A percentile compares a stretch with the other conserved stretches of the same genome.
Conservation (phyloP, 2,329 filamentous ascomycete species). For the Trichoderma citrinoviride region DNA sequence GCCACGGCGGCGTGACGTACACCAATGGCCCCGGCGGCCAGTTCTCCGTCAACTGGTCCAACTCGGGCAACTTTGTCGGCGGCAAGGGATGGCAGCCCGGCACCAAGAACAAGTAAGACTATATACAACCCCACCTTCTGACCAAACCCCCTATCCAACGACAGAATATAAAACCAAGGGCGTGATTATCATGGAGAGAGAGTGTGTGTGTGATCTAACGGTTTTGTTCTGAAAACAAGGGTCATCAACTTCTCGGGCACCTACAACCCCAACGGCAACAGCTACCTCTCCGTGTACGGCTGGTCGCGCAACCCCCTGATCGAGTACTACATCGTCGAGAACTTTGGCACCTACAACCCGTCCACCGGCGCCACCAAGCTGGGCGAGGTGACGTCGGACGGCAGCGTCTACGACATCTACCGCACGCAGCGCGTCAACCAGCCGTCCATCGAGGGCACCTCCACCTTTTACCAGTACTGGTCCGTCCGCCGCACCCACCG, state of each 20-base stretch:
- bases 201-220: background rate
- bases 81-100: slow-evolving; percentile 18
- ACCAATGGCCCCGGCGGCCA: slow-evolving; percentile 7
- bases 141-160: background rate
- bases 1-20: slow-evolving; percentile 7
- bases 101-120: slow-evolving; percentile 4
- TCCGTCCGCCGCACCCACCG: slow-evolving; percentile 15
- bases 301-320: slow-evolving; percentile 17
- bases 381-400: slow-evolving; percentile 14
- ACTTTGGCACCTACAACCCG: slow-evolving; percentile 19
- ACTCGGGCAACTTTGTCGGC: slow-evolving; percentile 16
- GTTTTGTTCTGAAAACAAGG: background rate
- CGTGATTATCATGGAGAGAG: too few species aligned
- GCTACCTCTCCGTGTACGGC: slow-evolving; percentile 18
- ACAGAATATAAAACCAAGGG: too few species aligned
- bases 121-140: too few species aligned
- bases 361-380: slow-evolving; percentile 16
- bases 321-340: slow-evolving; percentile 20
- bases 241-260: slow-evolving; percentile 11
- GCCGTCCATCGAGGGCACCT: slow-evolving; percentile 15
- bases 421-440: slow-evolving; percentile 17
- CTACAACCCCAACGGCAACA: slow-evolving; percentile 18
- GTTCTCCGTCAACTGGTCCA: slow-evolving; percentile 16
- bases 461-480: slow-evolving; percentile 21
- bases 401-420: slow-evolving; percentile 19